Conservation (phyloP, 108 stramenopile genomes). For the Hondaea fermentalgiana region DNA sequence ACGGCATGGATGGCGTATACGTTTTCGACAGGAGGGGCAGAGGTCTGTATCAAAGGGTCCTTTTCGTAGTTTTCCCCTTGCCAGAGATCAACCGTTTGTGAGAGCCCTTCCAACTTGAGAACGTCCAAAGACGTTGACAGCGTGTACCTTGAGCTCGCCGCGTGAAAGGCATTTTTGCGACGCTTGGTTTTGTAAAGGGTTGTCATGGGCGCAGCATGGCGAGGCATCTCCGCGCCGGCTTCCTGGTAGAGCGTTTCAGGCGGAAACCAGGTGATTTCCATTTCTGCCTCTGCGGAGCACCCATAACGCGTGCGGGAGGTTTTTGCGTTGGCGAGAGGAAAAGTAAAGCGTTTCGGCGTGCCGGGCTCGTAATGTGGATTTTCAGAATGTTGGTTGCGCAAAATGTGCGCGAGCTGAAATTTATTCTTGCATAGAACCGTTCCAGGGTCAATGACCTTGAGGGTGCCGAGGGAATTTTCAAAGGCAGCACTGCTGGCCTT, state of each 20-base stretch:
- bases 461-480: background rate
- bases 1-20: constrained; percentile 56
- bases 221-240: too few relatives aligned
- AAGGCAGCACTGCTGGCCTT: background rate
- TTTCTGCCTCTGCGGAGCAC: too few relatives aligned
- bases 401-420: background rate
- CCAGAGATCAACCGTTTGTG: background rate
- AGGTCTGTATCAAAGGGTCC: background rate
- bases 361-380: too few relatives aligned
- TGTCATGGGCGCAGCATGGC: too few relatives aligned
- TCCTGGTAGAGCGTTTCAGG: too few relatives aligned
- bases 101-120: constrained; percentile 31
- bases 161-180: background rate
- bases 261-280: too few relatives aligned
- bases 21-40: constrained; percentile 51
- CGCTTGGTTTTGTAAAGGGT: too few relatives aligned
- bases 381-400: background rate
- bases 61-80: constrained; percentile 22
- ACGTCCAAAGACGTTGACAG: constrained; percentile 28
- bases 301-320: too few relatives aligned
- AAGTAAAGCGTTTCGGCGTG: too few relatives aligned
- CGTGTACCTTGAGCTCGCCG: background rate
- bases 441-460: background rate
- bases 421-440: background rate
- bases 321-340: too few relatives aligned